phyloP scores from a whole-genome alignment of 2,329 filamentous ascomycete genomes.

The Penicillium sp. region DNA sequence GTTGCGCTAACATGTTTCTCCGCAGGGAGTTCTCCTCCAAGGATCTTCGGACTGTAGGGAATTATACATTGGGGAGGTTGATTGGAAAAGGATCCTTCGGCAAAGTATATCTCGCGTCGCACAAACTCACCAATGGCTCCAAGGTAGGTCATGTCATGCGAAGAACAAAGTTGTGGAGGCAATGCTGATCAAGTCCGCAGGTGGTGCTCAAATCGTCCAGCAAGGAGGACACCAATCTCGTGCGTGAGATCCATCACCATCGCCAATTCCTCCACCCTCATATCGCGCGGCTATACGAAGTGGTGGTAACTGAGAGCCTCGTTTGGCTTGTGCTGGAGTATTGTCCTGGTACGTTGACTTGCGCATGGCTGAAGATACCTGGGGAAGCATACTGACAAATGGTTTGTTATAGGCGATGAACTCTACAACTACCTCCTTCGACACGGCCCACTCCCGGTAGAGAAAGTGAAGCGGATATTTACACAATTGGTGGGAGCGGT shows the following conservation, averaged over 20 bases:
- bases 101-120: constrained; percentile 92
- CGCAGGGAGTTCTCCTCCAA: constrained; percentile 86
- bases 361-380: not conserved
- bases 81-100: constrained; percentile 98
- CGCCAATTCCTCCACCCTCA: constrained; percentile 97
- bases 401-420: constrained; percentile 70
- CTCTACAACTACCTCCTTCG: constrained; percentile 93
- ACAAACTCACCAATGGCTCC: constrained; percentile 97
- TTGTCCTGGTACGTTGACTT: constrained; percentile 68
- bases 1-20: constrained; percentile 16
- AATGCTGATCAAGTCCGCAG: constrained; percentile 47
- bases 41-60: constrained; percentile 88
- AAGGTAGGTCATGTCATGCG: constrained; percentile 60
- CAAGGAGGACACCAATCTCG: constrained; percentile 92
- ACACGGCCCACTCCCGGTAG: constrained; percentile 76
- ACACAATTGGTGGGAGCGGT: constrained; percentile 94
- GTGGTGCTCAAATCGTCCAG: constrained; percentile 98
- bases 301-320: constrained; percentile 90
- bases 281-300: constrained; percentile 94
- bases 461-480: constrained; percentile 94
- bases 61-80: constrained; percentile 85
- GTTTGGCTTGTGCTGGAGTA: constrained; percentile 98
- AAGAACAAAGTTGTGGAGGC: not conserved
- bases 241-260: constrained; percentile 97
- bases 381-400: constrained; percentile 1